phyloP scores from a whole-genome alignment of 495 filamentous ascomycete genomes.

The Daldinia bambusicola region DNA sequence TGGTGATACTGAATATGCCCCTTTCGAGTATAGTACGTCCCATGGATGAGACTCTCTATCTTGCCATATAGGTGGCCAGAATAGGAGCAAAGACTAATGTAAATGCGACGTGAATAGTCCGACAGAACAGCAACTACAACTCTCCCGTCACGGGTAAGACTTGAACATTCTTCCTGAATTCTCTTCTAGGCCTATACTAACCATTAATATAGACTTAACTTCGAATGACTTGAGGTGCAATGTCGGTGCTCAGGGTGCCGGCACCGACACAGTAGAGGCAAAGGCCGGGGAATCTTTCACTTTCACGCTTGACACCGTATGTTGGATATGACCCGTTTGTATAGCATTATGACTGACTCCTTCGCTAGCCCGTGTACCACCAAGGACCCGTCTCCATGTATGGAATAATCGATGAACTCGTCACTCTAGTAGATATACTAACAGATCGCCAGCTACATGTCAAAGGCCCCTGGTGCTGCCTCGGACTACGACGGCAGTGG shows the following conservation, averaged over 20 bases:
- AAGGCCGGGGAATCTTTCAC: slow-evolving; percentile 56
- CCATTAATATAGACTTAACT: slow-evolving; percentile 46
- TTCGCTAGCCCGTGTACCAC: slow-evolving; percentile 58
- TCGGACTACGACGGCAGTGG: slow-evolving; percentile 53
- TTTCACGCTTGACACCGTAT: slow-evolving; percentile 53
- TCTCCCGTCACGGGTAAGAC: slow-evolving; percentile 58
- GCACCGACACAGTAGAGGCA: slow-evolving; percentile 52
- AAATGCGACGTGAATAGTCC: slow-evolving; percentile 42
- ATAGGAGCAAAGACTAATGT: slow-evolving; percentile 13
- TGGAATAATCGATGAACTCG: background rate
- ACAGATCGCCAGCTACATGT: slow-evolving; percentile 50
- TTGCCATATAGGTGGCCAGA: background rate
- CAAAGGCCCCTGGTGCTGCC: slow-evolving; percentile 55
- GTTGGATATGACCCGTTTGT: background rate
- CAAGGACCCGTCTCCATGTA: slow-evolving; percentile 61
- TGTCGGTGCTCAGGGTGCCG: slow-evolving; percentile 56
- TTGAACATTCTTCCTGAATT: background rate
- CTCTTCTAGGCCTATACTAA: background rate
- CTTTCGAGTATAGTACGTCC: slow-evolving; percentile 47
- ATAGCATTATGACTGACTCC: slow-evolving; percentile 9
- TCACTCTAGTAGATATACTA: background rate
- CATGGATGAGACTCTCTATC: background rate
- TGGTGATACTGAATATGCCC: slow-evolving; percentile 35
- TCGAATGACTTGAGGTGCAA: slow-evolving; percentile 63
- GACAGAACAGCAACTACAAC: slow-evolving; percentile 62